Evolutionary conservation across 1,284 basidiomycete genomes (phyloP), one percentile per base, ranked within the genome.

Genomic region (Leccinum ambiguum): DNA sequence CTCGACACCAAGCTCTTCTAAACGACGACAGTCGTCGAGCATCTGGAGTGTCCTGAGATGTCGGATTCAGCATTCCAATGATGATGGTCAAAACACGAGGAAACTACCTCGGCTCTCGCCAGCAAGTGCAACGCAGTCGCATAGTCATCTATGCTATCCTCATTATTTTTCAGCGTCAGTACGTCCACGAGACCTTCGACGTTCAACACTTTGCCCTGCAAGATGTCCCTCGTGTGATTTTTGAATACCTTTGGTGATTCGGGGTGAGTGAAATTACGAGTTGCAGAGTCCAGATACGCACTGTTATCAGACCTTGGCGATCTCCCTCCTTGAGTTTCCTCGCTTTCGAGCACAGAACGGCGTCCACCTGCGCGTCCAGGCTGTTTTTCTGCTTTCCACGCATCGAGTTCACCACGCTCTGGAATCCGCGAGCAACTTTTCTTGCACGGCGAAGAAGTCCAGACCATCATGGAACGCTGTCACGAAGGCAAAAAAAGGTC

Each of bases 1-100:
- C 86, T 36, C 96, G 82, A 48, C 95, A 84, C 96, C 96, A 98
- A 18, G 93, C 83, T 39, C 85, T 86, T 54, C 87, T 81, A 71
- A 94, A 84, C 3, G 91, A 89, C 36, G 91, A 86, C 45, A 84
- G 73, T 73, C 84, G 84, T 61, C 96, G 82, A 23, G 84, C 84
- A 65, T 88, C 86, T 0, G 93, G 93, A 3, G 93, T 74, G 65
- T 84, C 81, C 88, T 92, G 65, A 60, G 58, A 59, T 21, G 43
- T 59, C 18, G 9, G 30, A 50, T 63, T 74, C 23, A 72, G 58
- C 7, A 54, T 59, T 7, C n/a, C 36, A 39, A 39, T 6, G 23
- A 23, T 13, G 6, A 10, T 0, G 3, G 13, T 36, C 58, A 58
- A 67, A 11, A 66, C 14, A 18, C 9, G 36, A 5, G 9, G 33